Base-by-base conservation (phyloP, 441 rosid species). In the Breynia disticha region DNA sequence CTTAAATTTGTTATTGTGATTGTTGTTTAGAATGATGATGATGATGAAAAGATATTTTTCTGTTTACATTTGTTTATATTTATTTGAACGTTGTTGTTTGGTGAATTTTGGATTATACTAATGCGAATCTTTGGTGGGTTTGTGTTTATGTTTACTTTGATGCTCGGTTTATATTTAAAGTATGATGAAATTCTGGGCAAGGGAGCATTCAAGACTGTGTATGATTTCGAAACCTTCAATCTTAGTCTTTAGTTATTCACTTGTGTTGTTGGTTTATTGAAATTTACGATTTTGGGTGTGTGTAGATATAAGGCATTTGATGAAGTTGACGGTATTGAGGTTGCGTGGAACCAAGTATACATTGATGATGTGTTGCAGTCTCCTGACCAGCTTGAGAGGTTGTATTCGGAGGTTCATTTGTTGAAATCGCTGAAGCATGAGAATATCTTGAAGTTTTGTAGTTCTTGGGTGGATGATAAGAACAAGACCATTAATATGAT, bases 131-230 rank as follows among this genome's bases (percentile, higher is more conserved):
- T 50, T 15, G 7, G 24, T 38, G 17, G 16, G n/a, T 21, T 32
- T 43, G n/a, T 12, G 37, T 11, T 48, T 20, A 24, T 42, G 32
- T 28, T n/a, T n/a, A n/a, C n/a, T n/a, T n/a, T 28, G 37, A 48
- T 48, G 12, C 7, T 59, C 28, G 54, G 16, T 57, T 59, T 68
- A 58, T 45, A 11, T 57, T 70, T 65, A 50, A 80, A 81, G 90
- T 79, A 68, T 64, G 84, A 78, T 70, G 93, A 87, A 55, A 61
- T 84, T 46, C 64, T 87, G 76, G 96, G 96, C 56, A 80, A 63
- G 74, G 96, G 96, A 63, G 96, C 96, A 50, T 87, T 79, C 90
- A 87, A 87, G 86, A 87, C 83, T 67, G 96, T 87, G 81, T 84
- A 84, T 84, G 86, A 19, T 72, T 76, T 63, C 56, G 13, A 17